Base-by-base conservation (phyloP, 225 moss, liverwort and hornwort genomes). In the Pseudisothecium myosuroides region DNA sequence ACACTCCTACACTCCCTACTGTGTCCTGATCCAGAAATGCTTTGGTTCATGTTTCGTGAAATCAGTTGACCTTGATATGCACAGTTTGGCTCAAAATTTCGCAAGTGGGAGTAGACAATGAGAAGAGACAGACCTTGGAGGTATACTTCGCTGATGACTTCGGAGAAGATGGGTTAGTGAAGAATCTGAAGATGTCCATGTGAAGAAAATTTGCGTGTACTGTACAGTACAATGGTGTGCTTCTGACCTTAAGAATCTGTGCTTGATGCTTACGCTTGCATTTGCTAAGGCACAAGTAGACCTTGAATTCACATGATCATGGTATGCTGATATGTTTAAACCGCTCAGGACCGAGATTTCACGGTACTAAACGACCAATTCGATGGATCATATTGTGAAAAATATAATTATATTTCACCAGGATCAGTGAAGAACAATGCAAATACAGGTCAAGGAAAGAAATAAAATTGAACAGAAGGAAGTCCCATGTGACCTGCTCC, bases 181-280 rank as follows among this genome's bases (percentile, higher is more conserved):
- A n/a, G n/a, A n/a, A n/a, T n/a, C n/a, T n/a, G n/a, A n/a, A 32
- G 32, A 31, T 5, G 0, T 9, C 9, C 61, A 8, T 12, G 60
- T 56, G 56, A n/a, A 79, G 79, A 56, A 79, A 24, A n/a, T 56
- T 17, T 56, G 26, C 11, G 24, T 26, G 21, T 76, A n/a, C n/a
- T n/a, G n/a, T n/a, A n/a, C n/a, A n/a, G n/a, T n/a, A 34, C n/a
- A 55, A 56, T 17, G 56, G 79, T 56, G 39, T n/a, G 56, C n/a
- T 79, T n/a, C 79, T n/a, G n/a, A 79, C n/a, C n/a, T 79, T 5
- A 31, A 79, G n/a, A 27, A n/a, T 56, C n/a, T 27, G 56, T 79
- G n/a, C n/a, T 56, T 79, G 17, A 26, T 56, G n/a, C 26, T n/a
- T 56, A 56, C 8, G 27, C n/a, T 79, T 79, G 79, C 27, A 79